Percentiles rank a stretch among this genome's conserved stretches.
Conservation (phyloP, 768 basidiomycete genomes). For the Auricularia cornea region DNA sequence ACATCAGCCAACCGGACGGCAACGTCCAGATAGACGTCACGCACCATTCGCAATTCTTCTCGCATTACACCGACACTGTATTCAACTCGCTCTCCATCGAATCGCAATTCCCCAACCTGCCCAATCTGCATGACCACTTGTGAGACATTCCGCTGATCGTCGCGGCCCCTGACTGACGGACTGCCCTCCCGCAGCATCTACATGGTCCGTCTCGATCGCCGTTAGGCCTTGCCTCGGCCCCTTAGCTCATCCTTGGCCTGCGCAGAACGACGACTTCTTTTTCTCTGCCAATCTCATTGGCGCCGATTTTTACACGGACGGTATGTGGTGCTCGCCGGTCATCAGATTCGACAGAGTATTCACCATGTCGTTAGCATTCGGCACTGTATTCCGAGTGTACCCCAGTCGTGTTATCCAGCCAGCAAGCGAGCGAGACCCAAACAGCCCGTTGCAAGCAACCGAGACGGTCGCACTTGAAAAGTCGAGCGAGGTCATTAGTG, state of each 20-base stretch:
- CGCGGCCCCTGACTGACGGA: background rate
- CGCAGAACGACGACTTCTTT: constrained; percentile 6
- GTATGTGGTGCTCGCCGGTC: no score
- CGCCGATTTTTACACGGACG: constrained; percentile 1
- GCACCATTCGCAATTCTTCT: constrained; percentile 3
- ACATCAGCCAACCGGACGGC: constrained; percentile 1
- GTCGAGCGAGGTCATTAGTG: constrained; percentile 12
- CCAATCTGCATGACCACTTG: background rate
- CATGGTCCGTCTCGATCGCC: constrained; percentile 1
- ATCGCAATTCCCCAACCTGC: constrained; percentile 3
- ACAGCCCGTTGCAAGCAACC: background rate
- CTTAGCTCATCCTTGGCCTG: background rate
- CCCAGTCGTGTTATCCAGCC: constrained; percentile 11
- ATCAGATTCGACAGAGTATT: no score
- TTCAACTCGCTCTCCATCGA: constrained; percentile 6
- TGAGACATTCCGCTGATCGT: background rate
- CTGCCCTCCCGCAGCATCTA: constrained; percentile 3
- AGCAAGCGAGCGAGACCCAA: background rate
- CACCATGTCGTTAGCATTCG: constrained; percentile 9
- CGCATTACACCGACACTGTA: constrained; percentile 3
- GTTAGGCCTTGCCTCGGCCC: background rate
- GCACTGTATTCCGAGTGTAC: constrained; percentile 18
- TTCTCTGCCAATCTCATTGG: constrained; percentile 1
- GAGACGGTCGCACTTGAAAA: constrained; percentile 17
- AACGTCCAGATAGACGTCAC: constrained; percentile 4